Conservation (phyloP, 2,329 filamentous ascomycete genomes). For the Pseudovirgaria hyperparasitica region DNA sequence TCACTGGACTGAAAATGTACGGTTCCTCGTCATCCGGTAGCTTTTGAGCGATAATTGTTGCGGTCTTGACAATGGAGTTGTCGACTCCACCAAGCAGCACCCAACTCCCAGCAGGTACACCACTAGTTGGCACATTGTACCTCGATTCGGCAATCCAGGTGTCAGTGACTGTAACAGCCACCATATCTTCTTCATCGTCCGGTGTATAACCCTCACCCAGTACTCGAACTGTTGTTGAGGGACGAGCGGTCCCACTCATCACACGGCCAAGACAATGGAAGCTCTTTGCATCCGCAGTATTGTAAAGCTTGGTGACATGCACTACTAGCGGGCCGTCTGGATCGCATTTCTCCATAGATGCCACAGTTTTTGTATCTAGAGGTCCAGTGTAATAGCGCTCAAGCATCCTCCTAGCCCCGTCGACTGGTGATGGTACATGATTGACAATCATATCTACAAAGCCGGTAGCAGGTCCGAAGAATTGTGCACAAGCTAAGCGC, state of each 20-base stretch:
- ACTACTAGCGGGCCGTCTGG: conserved; percentile 86
- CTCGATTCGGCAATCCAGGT: conserved; percentile 86
- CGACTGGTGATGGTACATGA: conserved; percentile 76
- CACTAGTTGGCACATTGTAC: conserved; percentile 85
- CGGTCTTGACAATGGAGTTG: conserved; percentile 96
- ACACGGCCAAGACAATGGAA: conserved; percentile 88
- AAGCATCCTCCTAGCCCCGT: conserved; percentile 63
- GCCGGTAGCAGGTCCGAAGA: conserved; percentile 79
- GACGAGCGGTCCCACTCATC: conserved; percentile 77
- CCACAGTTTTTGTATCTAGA: conserved; percentile 65
- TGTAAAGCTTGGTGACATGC: conserved; percentile 88
- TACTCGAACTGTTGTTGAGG: conserved; percentile 74
- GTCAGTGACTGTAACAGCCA: conserved; percentile 65
- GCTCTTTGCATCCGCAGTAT: conserved; percentile 73
- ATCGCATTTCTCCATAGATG: conserved; percentile 70
- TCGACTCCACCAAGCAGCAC: conserved; percentile 87
- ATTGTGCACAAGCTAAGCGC: conserved; percentile 83
- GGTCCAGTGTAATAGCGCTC: conserved; percentile 89
- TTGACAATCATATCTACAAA: conserved; percentile 93
- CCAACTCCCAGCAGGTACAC: conserved; percentile 86
- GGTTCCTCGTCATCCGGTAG: conserved; percentile 81
- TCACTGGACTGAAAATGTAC: conserved; percentile 86
- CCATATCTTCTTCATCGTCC: conserved; percentile 98
- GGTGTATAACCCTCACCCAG: conserved; percentile 91
- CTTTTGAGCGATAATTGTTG: conserved; percentile 71